Evolutionary conservation across 1,284 basidiomycete genomes (phyloP), one percentile per base, ranked within the genome.

Genomic region (Lentinus polychrous): DNA sequence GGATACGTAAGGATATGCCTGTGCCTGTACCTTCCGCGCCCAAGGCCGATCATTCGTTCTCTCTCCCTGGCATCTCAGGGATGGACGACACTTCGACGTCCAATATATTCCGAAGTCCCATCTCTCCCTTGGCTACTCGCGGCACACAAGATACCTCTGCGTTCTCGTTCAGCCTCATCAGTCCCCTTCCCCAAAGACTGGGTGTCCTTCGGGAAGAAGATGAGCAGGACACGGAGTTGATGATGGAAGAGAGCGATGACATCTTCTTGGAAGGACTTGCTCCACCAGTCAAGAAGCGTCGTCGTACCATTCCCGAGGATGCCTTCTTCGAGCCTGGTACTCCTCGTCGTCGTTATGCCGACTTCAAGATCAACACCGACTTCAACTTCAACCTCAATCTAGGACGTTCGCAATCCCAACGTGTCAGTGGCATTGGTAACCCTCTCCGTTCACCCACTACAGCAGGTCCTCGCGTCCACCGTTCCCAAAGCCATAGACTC

Each of bases 1-100:
- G 79, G 0, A 66, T 80, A n/a, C 64, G 70, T 2, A 47, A 23
- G 20, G 12, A 17, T 12, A n/a, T 18, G 14, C 35, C 35, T 15
- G 15, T 8, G 8, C 27, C 31, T 27, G 44, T 47, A 14, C 49
- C 48, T 4, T 36, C 39, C 17, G 47, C 50, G 10, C 52, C 52
- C 8, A 47, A 45, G 42, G 34, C 50, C 5, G 46, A 50, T 12
- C 39, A 49, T 11, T 47, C 55, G 8, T 27, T 39, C 1, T 14
- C 6, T 48, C 39, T 52, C 31, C 40, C 46, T 41, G 48, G 47
- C 52, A 53, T 39, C 56, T 49, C 43, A 18, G 32, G 39, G 36
- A 32, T 20, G 45, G 39, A 40, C 20, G 40, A 48, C 12, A 15
- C 23, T 22, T 34, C 27, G 38, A 24, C 4, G 17, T n/a, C 35